Evolutionary conservation across 169 alveolate genomes (phyloP).

Genomic region (Cytauxzoon felis): DNA sequence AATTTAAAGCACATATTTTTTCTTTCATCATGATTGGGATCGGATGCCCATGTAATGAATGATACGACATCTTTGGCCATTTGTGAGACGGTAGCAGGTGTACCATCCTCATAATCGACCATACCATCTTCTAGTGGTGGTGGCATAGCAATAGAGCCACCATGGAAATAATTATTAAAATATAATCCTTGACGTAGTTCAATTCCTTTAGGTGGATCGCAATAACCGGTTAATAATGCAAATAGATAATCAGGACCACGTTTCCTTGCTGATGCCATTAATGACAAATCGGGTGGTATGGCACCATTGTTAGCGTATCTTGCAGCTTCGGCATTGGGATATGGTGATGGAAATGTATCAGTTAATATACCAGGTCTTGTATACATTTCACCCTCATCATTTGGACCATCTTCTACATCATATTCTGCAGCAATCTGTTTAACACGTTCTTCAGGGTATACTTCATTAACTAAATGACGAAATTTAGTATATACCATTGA

Average conservation of each 20-base stretch:
- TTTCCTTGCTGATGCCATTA: conserved; percentile 87
- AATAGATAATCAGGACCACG: conserved; percentile 91
- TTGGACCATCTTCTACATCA: conserved; percentile 85
- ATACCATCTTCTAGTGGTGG: conserved; percentile 95
- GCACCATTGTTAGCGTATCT: conserved; percentile 94
- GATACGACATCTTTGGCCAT: conserved; percentile 88
- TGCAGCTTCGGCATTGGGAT: conserved; percentile 88
- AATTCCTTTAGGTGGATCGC: conserved; percentile 92
- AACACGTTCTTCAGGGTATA: conserved; percentile 80
- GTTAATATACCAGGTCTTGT: conserved; percentile 80
- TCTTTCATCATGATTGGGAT: conserved; percentile 84
- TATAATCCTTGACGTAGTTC: conserved; percentile 92
- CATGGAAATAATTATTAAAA: conserved; percentile 92
- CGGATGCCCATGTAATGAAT: conserved; percentile 83
- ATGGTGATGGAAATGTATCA: conserved; percentile 84
- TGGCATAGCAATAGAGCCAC: conserved; percentile 96
- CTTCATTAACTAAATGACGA: conserved; percentile 81
- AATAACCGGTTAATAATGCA: conserved; percentile 91
- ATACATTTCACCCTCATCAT: conserved; percentile 83
- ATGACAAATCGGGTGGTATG: conserved; percentile 92
- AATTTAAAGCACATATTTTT: conserved; percentile 75
- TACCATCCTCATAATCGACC: conserved; percentile 95
- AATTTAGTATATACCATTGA: conserved; percentile 80
- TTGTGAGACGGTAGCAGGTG: conserved; percentile 94
- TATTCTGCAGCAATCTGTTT: conserved; percentile 83